Base-by-base conservation (phyloP, 2,329 filamentous ascomycete genomes). In the Claviceps cyperi region DNA sequence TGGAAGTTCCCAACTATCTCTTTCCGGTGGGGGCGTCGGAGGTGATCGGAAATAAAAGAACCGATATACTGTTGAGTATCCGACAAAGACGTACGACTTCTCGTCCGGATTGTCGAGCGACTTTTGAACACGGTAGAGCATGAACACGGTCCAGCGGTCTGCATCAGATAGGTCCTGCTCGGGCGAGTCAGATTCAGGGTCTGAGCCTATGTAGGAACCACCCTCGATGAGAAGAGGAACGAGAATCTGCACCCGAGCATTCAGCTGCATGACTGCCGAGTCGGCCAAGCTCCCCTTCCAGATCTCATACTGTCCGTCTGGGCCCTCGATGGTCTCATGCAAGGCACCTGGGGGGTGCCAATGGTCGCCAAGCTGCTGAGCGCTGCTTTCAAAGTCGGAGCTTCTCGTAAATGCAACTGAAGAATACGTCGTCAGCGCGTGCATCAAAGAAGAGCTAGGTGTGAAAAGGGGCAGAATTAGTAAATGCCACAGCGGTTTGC, bases 211-310 rank as follows among this genome's bases (percentile, higher is more conserved):
- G 38, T 80, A 80, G 4, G 80, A 85, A n/a, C 90, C 92, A 28
- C 87, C 92, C 65, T 98, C 94, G 54, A 98, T 96, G 64, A 89
- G 94, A 52, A 97, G 74, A 15, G 87, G 80, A 5, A 90, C 79
- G 37, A 94, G 72, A 50, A 96, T 80, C 67, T 95, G 89, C 55
- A 94, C 78, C 48, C 90, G 86, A 53, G 80, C 80, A 59, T 95
- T 73, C 39, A 96, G 71, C 59, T 82, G 75, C 60, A 78, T 77
- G 41, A 94, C 80, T 15, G 74, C 74, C 0, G 77, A 70, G 61
- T 96, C 83, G 2, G 76, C 73, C 48, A 98, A 72, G 48, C 72
- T 84, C 8, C 86, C 84, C 57, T 78, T 81, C 87, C 90, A 96
- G 50, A 97, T 78, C 66, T 96, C 88, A 62, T 85, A 95, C 22